These are phyloP conservation scores for Plasmodiophora brassicae DNA, from an alignment of 208 protist species.

Conservation along the genomic window DNA sequence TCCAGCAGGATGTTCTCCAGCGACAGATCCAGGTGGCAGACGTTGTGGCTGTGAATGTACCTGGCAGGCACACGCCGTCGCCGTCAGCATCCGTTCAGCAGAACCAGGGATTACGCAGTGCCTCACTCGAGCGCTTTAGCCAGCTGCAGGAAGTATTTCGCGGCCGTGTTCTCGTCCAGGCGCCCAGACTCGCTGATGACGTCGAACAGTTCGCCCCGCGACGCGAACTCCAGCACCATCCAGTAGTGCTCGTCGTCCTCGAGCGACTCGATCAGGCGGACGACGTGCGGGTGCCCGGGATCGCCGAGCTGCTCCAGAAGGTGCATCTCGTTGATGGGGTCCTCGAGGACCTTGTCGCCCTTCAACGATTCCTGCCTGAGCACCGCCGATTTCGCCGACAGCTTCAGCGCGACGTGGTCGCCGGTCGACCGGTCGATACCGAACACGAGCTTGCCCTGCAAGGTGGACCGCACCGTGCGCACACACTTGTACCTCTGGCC, in stretches of 20 bases:
- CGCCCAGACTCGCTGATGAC: not conserved
- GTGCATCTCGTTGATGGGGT: slow-evolving; percentile 13
- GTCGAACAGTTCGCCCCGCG: not conserved
- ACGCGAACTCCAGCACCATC: not conserved
- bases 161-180: not conserved
- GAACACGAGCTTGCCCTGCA: not conserved
- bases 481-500: not conserved
- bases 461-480: not conserved
- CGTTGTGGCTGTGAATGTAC: not conserved
- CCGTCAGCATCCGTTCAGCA: no score
- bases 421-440: not conserved
- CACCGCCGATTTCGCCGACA: not conserved
- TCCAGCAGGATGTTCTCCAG: slow-evolving; percentile 22
- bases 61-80: no score
- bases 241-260: slow-evolving; percentile 24
- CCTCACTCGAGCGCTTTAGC: not conserved
- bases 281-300: not conserved
- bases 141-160: not conserved
- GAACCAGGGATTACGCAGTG: no score
- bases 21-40: slow-evolving; percentile 35
- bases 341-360: not conserved
- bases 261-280: not conserved
- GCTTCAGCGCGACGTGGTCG: not conserved
- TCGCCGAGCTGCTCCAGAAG: slow-evolving; percentile 7
- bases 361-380: slow-evolving; percentile 8